Evolutionary conservation across 2,329 filamentous ascomycete species (phyloP).

Genomic region (Didymella sp.): DNA sequence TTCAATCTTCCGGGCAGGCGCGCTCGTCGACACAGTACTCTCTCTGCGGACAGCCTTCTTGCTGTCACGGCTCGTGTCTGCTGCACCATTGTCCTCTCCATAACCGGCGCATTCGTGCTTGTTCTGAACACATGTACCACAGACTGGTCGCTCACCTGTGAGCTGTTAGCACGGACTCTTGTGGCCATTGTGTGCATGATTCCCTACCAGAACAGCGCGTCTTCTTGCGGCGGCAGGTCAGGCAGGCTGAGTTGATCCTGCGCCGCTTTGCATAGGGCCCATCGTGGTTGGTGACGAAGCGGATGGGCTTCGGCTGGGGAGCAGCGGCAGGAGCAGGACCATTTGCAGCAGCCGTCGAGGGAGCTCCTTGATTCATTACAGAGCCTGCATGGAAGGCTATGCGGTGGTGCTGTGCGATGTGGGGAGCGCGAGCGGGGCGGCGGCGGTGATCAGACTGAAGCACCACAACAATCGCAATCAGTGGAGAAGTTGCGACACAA

Average conservation of each 20-base stretch:
- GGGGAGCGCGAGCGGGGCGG: slow-evolving; percentile 25
- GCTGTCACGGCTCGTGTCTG: slow-evolving; percentile 26
- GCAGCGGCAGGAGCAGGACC: slow-evolving; percentile 30
- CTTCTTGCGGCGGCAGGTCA: slow-evolving; percentile 59
- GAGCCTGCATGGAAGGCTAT: slow-evolving; percentile 18
- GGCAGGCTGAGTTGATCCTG: slow-evolving; percentile 53
- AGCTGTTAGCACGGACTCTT: slow-evolving; percentile 8
- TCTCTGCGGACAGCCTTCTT: slow-evolving; percentile 34
- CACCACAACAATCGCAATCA: not conserved
- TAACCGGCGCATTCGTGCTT: slow-evolving; percentile 58
- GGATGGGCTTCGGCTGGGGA: slow-evolving; percentile 48
- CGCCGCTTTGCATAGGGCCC: slow-evolving; percentile 52
- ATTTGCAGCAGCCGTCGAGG: slow-evolving; percentile 34
- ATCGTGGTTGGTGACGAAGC: slow-evolving; percentile 53
- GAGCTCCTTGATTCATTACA: slow-evolving; percentile 47
- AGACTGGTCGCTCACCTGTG: slow-evolving; percentile 50
- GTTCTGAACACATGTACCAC: slow-evolving; percentile 57
- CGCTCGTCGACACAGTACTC: slow-evolving; percentile 22
- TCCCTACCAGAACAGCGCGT: slow-evolving; percentile 56
- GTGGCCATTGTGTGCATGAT: not conserved
- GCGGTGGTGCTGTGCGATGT: slow-evolving; percentile 20
- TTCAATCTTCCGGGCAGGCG: slow-evolving; percentile 24
- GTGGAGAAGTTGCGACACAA: slow-evolving; percentile 21
- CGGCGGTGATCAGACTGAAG: slow-evolving; percentile 1
- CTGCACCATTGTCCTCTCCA: slow-evolving; percentile 44